These are phyloP conservation scores for Berkeleyomyces rouxiae DNA, from an alignment of 2,329 filamentous ascomycete genomes.

Conservation along the genomic window DNA sequence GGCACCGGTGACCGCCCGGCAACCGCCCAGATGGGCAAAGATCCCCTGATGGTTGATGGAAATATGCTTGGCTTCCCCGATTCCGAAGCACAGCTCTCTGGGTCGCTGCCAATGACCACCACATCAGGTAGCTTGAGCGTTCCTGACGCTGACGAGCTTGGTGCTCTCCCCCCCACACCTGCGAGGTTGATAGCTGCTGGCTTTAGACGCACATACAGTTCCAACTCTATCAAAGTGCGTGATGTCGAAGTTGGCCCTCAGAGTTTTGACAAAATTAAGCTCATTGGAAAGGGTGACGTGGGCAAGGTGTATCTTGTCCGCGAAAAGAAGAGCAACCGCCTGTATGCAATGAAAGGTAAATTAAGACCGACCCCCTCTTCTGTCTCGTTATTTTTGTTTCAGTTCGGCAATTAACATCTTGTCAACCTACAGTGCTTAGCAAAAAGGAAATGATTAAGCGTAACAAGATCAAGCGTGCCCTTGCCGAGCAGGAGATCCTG, in stretches of 20 bases:
- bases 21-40: constrained; percentile 75
- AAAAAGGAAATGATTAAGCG: constrained; percentile 99
- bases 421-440: constrained; percentile 54
- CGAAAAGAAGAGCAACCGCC: constrained; percentile 88
- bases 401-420: background rate
- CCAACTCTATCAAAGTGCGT: constrained; percentile 96
- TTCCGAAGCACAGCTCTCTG: constrained; percentile 17
- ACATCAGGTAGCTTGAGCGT: constrained; percentile 23
- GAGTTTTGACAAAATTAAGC: constrained; percentile 98
- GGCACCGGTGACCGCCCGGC: constrained; percentile 50
- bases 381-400: constrained; percentile 22
- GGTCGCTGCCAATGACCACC: constrained; percentile 18
- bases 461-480: constrained; percentile 97
- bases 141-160: constrained; percentile 34
- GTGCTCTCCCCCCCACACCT: constrained; percentile 48
- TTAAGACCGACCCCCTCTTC: constrained; percentile 11
- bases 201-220: constrained; percentile 92
- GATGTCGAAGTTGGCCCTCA: constrained; percentile 90
- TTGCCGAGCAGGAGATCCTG: constrained; percentile 94
- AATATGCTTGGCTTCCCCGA: constrained; percentile 35
- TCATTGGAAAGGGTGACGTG: constrained; percentile 97
- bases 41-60: constrained; percentile 39
- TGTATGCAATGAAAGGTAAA: constrained; percentile 98
- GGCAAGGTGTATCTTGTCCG: constrained; percentile 95
- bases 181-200: constrained; percentile 48